Evolutionary conservation across 768 basidiomycete genomes (phyloP), one percentile per base, ranked within the genome.

Genomic region (Russula lepida): DNA sequence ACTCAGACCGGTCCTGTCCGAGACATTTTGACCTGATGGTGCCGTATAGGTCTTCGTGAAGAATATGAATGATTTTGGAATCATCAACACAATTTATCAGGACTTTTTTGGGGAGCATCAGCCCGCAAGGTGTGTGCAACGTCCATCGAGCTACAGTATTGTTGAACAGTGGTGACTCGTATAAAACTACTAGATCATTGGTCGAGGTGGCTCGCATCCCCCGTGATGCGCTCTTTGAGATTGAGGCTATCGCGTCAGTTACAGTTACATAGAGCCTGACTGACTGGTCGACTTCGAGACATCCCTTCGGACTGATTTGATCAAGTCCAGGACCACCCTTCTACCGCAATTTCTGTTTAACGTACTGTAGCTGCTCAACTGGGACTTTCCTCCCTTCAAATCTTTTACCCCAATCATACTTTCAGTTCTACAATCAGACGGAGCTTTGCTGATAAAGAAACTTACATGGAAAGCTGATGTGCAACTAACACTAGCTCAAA

Each of bases 121-220:
- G 73, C 95, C 97, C 50, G 94, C 97, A 4, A 80, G 97, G 63
- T 66, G 23, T 41, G 63, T 56, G 21, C 9, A 17, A n/a, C 23
- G 35, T 23, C n/a, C 3, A 13, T 17, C 28, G 27, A 28, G 15
- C n/a, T 33, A n/a, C n/a, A n/a, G n/a, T n/a, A n/a, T 39, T 25
- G 19, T 13, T 49, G 25, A 43, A 27, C 13, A 21, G 28, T 28
- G 15, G 27, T 41, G 15, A 5, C n/a, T n/a, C n/a, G n/a, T n/a
- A n/a, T 48, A 13, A 58, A 47, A 9, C 23, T 21, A 19, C 23
- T 27, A 64, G 62, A 47, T 93, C 93, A 32, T 84, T 89, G 33
- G 91, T 99, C 55, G 92, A 98, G 76, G 92, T 93, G 33, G 78
- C 87, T 35, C 79, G 92, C 48, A 79, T 98, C 56, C 95, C 95